A percentile compares a stretch with the other conserved stretches of the same genome.
phyloP scores from a whole-genome alignment of 306 rosid genomes.

The Ziziphus jujuba region DNA sequence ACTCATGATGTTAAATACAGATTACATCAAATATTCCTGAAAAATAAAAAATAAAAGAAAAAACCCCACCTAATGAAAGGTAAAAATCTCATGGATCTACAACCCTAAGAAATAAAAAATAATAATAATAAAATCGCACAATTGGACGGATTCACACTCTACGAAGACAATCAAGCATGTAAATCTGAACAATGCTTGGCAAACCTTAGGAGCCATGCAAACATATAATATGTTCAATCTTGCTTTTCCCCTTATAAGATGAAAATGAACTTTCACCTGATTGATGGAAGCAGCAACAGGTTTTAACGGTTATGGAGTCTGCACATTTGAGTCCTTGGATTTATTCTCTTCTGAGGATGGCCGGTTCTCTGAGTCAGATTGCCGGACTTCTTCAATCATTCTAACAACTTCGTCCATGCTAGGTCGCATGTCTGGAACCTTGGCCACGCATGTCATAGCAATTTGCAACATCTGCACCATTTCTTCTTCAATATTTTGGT shows the following conservation, averaged over 20 bases:
- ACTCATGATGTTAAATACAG: constrained; percentile 55
- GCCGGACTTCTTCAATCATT: constrained; percentile 95
- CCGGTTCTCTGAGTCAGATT: constrained; percentile 96
- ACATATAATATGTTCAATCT: constrained; percentile 33
- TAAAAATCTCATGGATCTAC: constrained; percentile 31
- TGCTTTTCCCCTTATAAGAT: constrained; percentile 40
- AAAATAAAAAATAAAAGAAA: constrained; percentile 15
- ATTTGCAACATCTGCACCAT: constrained; percentile 98
- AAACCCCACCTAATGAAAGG: constrained; percentile 28
- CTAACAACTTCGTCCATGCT: constrained; percentile 81
- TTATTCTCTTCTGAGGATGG: constrained; percentile 92
- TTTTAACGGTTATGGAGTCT: constrained; percentile 60
- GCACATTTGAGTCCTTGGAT: constrained; percentile 83
- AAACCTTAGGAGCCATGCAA: constrained; percentile 44
- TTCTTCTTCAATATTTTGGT: constrained; percentile 90
- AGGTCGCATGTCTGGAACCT: constrained; percentile 86
- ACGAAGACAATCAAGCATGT: constrained; percentile 18
- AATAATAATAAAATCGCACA: constrained; percentile 21
- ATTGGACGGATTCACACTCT: constrained; percentile 47
- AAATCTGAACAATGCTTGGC: constrained; percentile 32
- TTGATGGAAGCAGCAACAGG: constrained; percentile 9
- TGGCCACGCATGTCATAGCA: constrained; percentile 90
- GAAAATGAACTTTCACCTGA: constrained; percentile 20
- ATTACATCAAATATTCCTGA: constrained; percentile 47
- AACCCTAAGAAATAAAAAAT: constrained; percentile 22